A percentile compares a stretch with the other conserved stretches of the same genome.
These are phyloP conservation scores for Exophiala alcalophila DNA, from an alignment of 2,329 filamentous ascomycete genomes.

Conservation along the genomic window DNA sequence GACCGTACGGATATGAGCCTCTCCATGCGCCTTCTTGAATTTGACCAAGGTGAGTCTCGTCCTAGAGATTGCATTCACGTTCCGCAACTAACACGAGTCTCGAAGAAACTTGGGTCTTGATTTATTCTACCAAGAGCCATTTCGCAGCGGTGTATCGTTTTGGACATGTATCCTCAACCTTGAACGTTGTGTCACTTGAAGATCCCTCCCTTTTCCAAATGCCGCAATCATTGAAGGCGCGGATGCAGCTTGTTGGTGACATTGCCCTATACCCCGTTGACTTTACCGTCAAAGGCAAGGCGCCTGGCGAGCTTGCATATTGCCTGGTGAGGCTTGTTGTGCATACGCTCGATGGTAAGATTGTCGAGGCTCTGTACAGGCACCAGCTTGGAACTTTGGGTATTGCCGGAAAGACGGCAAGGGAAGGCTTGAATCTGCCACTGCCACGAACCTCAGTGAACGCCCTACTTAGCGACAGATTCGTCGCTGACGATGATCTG, in stretches of 20 bases:
- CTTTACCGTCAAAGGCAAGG: neutral
- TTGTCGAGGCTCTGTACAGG: constrained; percentile 19
- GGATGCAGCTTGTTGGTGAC: constrained; percentile 4
- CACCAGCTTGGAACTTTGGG: constrained; percentile 1
- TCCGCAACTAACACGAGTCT: neutral
- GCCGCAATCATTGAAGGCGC: constrained; percentile 8
- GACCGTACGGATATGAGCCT: constrained; percentile 54
- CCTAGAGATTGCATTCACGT: neutral
- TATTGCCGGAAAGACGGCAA: neutral
- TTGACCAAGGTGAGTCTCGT: constrained; percentile 36
- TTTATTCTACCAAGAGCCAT: constrained; percentile 41
- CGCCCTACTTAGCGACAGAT: constrained; percentile 11
- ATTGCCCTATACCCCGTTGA: constrained; percentile 11
- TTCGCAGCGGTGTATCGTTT: constrained; percentile 37
- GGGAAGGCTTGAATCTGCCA: neutral
- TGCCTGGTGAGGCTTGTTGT: constrained; percentile 13
- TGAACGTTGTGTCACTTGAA: constrained; percentile 6
- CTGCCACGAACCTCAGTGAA: neutral
- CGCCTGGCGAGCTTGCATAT: neutral
- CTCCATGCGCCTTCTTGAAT: constrained; percentile 36
- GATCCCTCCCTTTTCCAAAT: constrained; percentile 20
- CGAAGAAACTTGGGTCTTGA: constrained; percentile 39
- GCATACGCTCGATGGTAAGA: constrained; percentile 3
- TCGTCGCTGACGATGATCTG: constrained; percentile 17
- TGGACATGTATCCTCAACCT: neutral